Conservation (phyloP, 495 filamentous ascomycete genomes). For the Ascodesmis nigricans region DNA sequence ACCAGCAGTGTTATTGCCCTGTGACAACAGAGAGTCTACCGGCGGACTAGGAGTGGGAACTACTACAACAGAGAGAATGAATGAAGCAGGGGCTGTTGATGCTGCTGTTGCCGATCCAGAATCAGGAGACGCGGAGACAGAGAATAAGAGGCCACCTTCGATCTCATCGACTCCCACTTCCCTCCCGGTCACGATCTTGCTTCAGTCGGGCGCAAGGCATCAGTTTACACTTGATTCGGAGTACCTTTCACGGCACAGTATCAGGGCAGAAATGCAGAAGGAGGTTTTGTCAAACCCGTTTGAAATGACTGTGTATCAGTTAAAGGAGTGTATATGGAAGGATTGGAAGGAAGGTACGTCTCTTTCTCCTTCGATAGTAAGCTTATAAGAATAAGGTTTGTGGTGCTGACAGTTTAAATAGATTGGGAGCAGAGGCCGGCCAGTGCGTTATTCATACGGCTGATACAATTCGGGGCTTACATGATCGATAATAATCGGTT, state of each 20-base stretch:
- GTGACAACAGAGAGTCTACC: no score
- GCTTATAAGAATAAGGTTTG: not conserved
- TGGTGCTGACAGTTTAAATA: slow-evolving; percentile 1
- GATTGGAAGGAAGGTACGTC: slow-evolving; percentile 21
- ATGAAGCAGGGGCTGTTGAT: no score
- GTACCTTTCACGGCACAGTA: slow-evolving; percentile 37
- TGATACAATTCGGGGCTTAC: slow-evolving; percentile 21
- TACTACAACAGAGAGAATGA: no score
- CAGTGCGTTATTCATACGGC: slow-evolving; percentile 21
- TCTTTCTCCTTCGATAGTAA: not conserved
- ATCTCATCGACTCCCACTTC: slow-evolving; percentile 7
- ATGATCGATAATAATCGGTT: slow-evolving; percentile 16
- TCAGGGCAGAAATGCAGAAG: slow-evolving; percentile 10
- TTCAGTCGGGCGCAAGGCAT: slow-evolving; percentile 20
- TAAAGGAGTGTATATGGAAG: slow-evolving; percentile 23
- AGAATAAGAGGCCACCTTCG: slow-evolving; percentile 8
- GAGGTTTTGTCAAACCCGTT: slow-evolving; percentile 16
- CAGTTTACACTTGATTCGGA: slow-evolving; percentile 32
- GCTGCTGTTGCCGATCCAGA: no score
- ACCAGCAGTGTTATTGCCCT: no score
- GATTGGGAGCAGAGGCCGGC: slow-evolving; percentile 21
- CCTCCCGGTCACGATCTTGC: slow-evolving; percentile 17
- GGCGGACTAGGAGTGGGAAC: no score
- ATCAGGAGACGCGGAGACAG: slow-evolving; percentile 3
- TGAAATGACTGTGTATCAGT: slow-evolving; percentile 19